Percentiles rank a stretch among this genome's conserved stretches.
Evolutionary conservation across 2,329 filamentous ascomycete genomes (phyloP).

Genomic region (Eurotiales sp.): DNA sequence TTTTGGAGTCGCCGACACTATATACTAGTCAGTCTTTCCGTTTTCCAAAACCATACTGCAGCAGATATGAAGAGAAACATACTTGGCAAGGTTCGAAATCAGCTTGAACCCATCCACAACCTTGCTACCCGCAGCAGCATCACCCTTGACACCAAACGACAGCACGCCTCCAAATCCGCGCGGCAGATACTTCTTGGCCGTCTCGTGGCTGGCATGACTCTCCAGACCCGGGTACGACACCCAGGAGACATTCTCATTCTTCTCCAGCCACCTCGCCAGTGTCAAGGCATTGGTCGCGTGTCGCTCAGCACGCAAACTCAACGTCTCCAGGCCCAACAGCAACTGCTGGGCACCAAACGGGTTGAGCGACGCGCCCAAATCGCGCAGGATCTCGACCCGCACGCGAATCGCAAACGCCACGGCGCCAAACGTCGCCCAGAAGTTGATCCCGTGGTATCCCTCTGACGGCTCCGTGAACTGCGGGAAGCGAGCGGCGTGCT

Average conservation of each 20-base stretch:
- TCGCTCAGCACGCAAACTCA: constrained; percentile 79
- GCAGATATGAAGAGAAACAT: constrained; percentile 20
- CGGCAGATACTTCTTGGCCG: constrained; percentile 82
- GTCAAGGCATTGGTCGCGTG: constrained; percentile 80
- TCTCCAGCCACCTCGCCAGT: constrained; percentile 78
- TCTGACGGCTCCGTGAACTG: constrained; percentile 85
- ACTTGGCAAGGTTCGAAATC: constrained; percentile 91
- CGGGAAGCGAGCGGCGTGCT: constrained; percentile 77
- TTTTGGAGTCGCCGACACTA: constrained; percentile 87
- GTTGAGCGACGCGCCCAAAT: constrained; percentile 77
- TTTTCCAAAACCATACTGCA: not conserved
- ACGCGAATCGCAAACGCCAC: constrained; percentile 80
- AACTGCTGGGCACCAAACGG: constrained; percentile 93
- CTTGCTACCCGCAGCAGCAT: constrained; percentile 74
- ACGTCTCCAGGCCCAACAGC: constrained; percentile 81
- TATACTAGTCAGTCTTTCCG: constrained; percentile 14
- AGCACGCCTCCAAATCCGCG: constrained; percentile 86
- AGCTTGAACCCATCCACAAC: constrained; percentile 93
- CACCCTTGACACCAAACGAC: constrained; percentile 90
- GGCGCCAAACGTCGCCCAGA: constrained; percentile 83
- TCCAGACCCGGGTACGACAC: constrained; percentile 88
- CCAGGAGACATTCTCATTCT: constrained; percentile 81
- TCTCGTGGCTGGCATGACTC: constrained; percentile 72
- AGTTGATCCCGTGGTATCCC: constrained; percentile 88
- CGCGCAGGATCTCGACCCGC: constrained; percentile 84